Evolutionary conservation across 441 rosid species (phyloP), one percentile per base, ranked within the genome.

Genomic region (Croton laevigatus): DNA sequence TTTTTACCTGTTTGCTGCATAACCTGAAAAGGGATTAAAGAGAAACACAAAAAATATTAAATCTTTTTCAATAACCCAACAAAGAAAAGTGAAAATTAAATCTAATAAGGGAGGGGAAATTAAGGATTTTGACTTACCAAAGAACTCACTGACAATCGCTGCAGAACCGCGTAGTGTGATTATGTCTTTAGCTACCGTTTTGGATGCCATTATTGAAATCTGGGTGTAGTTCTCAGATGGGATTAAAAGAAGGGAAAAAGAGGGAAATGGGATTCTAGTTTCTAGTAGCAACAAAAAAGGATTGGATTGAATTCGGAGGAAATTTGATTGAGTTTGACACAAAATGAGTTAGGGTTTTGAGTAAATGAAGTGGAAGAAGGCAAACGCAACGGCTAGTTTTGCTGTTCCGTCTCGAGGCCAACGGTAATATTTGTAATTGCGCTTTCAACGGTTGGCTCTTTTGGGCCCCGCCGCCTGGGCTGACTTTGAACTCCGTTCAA

Each of bases 131-230:
- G 1, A 78, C 85, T 20, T 66, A 89, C 98, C 94, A 73, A 94
- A 94, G 68, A 94, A 94, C 79, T 92, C 98, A 79, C 99, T 88
- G 76, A 90, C 97, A 75, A 94, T 92, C 0, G 99, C 93, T 2
- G 99, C 96, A 19, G 99, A 94, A 72, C 99, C 98, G 57, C 96
- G 94, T 3, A 94, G 80, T 40, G 99, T 94, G 83, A 94, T 94
- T 81, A 94, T 92, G 68, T 92, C 99, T 80, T 87, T 92, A 62
- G 98, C 83, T 49, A 84, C 86, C 8, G 90, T 86, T 82, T 80
- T 92, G 1, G 97, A 89, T 16, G 96, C 97, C 99, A 94, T 93
- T 40, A 20, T 22, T 48, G 51, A 45, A 55, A 52, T 37, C 27
- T 17, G 34, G 42, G 65, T 12, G 2, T 23, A 64, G 17, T 62